phyloP scores from a whole-genome alignment of 208 protist species.

The Trypanosoma caninum region DNA sequence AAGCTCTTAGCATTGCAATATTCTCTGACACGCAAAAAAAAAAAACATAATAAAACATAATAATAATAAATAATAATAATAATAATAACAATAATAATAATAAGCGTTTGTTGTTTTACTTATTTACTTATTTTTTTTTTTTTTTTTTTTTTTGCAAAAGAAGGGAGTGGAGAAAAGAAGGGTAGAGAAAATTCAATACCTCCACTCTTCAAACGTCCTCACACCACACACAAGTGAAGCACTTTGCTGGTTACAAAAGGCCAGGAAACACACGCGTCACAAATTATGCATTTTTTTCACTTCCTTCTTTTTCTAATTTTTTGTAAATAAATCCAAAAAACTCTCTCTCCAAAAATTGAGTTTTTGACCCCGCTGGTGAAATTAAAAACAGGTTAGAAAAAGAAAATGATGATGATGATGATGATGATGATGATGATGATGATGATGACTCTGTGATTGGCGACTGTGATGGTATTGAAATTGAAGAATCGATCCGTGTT shows the following conservation, averaged over 20 bases:
- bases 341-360: not conserved
- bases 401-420: too few relatives aligned
- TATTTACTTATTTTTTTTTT: too few relatives aligned
- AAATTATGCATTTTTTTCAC: not conserved
- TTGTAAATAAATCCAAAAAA: constrained; percentile 23
- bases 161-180: not conserved
- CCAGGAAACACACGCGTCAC: not conserved
- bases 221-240: not conserved
- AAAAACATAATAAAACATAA: too few relatives aligned
- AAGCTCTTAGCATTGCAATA: constrained; percentile 46
- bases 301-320: not conserved
- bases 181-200: not conserved
- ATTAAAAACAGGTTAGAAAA: too few relatives aligned
- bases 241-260: too few relatives aligned
- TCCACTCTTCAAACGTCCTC: not conserved
- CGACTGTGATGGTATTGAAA: not conserved
- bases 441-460: too few relatives aligned
- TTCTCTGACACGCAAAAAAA: not conserved
- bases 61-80: not conserved
- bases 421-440: too few relatives aligned
- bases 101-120: too few relatives aligned
- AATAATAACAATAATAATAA: not conserved
- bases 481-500: not conserved
- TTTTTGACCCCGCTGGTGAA: not conserved
- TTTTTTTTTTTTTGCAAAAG: too few relatives aligned